Evolutionary conservation across 495 filamentous ascomycete genomes (phyloP), one percentile per base, ranked within the genome.

Genomic region (Staphylotrichum tortipilum): DNA sequence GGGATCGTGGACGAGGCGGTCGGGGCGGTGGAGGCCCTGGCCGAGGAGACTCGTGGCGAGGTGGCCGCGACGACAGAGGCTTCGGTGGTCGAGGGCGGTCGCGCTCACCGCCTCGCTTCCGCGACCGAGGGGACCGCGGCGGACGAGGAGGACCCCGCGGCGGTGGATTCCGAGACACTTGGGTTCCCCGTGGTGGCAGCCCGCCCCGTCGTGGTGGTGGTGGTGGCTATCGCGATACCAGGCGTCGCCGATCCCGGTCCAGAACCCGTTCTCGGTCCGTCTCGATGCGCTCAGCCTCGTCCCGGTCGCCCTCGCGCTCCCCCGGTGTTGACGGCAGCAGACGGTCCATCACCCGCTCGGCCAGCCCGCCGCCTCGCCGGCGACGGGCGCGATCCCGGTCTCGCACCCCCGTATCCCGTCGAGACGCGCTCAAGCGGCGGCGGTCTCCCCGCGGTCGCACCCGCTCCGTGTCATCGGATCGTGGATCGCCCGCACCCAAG

Each of bases 1-100:
- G 69, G 28, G 77, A 90, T 23, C 82, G 88, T 40, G 72, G 79
- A 40, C 71, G 81, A 52, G 73, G 81, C 37, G 76, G 79, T 19
- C 70, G 70, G 50, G 68, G 75, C 34, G 71, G 75, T 29, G 69
- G 72, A 33, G 72, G 72, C 17, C 74, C 75, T 47, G 62, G 67
- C 10, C 42, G 50, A 4, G 57, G 58, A 19, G 62, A 65, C 40
- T 59, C 64, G 11, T 65, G 60, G 58, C 62, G 62, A n/a, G 60
- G 66, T 44, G 56, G 66, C 39, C 66, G 65, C 1, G 53, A 44
- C 21, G 46, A 49, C 29, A 40, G 52, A 9, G 47, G 35, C n/a
- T 59, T 66, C 29, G 70, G 71, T 31, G 68, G 67, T 15, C 70
- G 71, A 8, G 64, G 65, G 23, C 69, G 73, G 51, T 88, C 87